These are phyloP conservation scores for Colletotrichum eremochloae DNA, from an alignment of 2,329 filamentous ascomycete species.

Conservation along the genomic window DNA sequence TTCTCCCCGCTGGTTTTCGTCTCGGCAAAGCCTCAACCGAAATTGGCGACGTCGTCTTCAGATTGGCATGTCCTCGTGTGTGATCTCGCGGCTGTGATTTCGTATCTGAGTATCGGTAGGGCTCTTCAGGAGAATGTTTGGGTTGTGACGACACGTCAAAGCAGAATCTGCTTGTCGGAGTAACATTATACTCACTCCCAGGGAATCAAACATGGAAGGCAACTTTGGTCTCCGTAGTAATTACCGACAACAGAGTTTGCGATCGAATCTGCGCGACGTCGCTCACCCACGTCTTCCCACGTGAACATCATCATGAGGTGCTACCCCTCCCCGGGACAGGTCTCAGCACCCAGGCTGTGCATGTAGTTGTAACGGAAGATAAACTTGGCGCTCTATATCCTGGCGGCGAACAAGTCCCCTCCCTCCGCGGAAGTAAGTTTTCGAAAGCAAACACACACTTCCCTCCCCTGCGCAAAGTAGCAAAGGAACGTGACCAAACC, in stretches of 20 bases:
- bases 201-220: too few relatives aligned
- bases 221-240: neutral
- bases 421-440: neutral
- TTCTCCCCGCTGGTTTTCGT: constrained; percentile 33
- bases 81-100: neutral
- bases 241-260: neutral
- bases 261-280: neutral
- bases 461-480: neutral
- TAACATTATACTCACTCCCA: rapidly evolving
- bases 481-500: neutral
- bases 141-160: neutral
- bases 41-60: neutral
- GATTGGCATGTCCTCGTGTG: neutral
- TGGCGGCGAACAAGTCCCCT: neutral
- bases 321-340: neutral
- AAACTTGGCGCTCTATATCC: constrained; percentile 20
- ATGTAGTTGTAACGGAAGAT: constrained; percentile 13
- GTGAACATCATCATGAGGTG: neutral
- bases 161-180: neutral
- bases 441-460: neutral
- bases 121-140: neutral
- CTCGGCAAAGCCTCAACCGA: neutral
- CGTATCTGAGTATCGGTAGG: neutral
- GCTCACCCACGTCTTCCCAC: neutral
- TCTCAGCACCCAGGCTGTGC: constrained; percentile 19